These are phyloP conservation scores for Cudoniella acicularis DNA, from an alignment of 495 filamentous ascomycete genomes.

Conservation along the genomic window DNA sequence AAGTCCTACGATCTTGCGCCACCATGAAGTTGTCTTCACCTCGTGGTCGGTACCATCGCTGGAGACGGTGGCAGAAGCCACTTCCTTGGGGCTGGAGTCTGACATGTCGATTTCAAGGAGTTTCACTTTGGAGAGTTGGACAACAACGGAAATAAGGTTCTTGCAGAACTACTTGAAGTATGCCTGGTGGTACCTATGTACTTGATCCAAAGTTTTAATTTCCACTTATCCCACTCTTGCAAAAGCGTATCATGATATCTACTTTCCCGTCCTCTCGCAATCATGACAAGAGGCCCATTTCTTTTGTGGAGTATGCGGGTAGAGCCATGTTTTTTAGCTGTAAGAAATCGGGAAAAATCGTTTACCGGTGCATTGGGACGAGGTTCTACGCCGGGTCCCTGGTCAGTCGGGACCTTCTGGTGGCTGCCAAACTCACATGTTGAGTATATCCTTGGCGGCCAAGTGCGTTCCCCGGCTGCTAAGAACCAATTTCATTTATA, in stretches of 20 bases:
- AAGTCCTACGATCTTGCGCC: neutral
- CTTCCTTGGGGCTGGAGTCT: neutral
- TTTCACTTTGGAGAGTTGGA: neutral
- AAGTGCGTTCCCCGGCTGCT: no score
- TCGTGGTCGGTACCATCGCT: neutral
- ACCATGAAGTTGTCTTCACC: neutral
- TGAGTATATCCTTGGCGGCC: no score
- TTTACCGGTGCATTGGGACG: no score
- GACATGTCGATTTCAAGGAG: neutral
- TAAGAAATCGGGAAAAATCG: no score
- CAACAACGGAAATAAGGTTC: neutral
- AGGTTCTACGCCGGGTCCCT: no score
- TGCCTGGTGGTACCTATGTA: neutral
- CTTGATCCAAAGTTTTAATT: neutral
- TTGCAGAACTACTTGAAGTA: neutral
- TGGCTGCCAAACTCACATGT: no score
- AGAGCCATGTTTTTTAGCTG: no score
- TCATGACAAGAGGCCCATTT: no score
- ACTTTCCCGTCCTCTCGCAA: no score
- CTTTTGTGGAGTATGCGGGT: no score
- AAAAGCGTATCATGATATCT: no score
- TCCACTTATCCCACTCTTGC: neutral
- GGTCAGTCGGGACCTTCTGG: no score
- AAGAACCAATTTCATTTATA: neutral
- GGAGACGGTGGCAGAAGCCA: neutral